Evolutionary conservation across 441 rosid genomes (phyloP), one percentile per base, ranked within the genome.

Genomic region (Eutrema salsugineum): DNA sequence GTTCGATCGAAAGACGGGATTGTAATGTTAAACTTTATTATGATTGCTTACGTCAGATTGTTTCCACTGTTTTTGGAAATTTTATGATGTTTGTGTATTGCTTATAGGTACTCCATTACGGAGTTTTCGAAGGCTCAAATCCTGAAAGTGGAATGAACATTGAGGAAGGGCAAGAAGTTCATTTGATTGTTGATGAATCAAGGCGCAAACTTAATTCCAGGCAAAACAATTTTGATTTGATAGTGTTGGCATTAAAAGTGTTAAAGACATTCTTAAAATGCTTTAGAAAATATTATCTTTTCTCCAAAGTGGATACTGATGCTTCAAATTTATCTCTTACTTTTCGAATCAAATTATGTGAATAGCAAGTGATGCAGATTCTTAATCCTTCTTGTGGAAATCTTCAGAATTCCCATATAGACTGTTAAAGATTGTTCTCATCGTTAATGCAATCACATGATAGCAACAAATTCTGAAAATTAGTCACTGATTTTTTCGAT

Each of bases 1-100:
- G 98, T 88, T 83, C 87, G 97, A 79, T 85, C 81, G 32, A 88
- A 70, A 84, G 90, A 85, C 8, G 90, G 93, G 83, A 85, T 82
- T 64, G 97, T 87, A 65, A 48, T 64, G 22, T 75, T 16, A 10
- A 9, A 14, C 11, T 53, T 10, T 66, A 5, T 43, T 43, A 4
- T 24, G 27, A 24, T 2, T 5, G 46, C 7, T 1, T 35, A 0
- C 48, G 14, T 54, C 17, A 8, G 24, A 33, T 46, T 15, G 2
- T 24, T 44, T 36, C 40, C 3, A 38, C 20, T 16, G 9, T 22
- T 1, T 14, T 40, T 16, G 17, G 36, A 54, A 17, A 5, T 49
- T 50, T 12, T 5, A 14, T 76, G 8, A 0, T 48, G 38, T 30
- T 28, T 42, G 38, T 59, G 66, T 48, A 2, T 39, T 20, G 5